Evolutionary conservation across 2,329 filamentous ascomycete species (phyloP), one percentile per base, ranked within the genome.

Genomic region (Cercospora sesami): DNA sequence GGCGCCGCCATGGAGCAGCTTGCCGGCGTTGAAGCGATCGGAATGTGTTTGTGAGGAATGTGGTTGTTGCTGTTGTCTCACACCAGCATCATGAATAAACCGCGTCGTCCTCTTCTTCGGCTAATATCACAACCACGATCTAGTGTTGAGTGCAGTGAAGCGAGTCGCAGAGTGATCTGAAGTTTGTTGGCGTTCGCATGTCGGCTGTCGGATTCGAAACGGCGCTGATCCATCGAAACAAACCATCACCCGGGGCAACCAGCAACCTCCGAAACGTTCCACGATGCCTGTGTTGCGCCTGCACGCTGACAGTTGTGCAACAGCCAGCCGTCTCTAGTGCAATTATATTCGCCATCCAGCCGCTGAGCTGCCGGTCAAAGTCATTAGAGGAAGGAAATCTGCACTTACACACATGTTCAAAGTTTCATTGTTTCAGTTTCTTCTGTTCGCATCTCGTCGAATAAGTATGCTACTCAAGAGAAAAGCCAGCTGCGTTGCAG

Each of bases 21-120:
- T 33, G 55, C 64, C 55, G 59, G 21, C 42, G 48, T 60, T 28
- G 66, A 60, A 75, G 68, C 72, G 73, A 73, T 65, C 58, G 74
- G 74, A 75, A 75, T 75, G 73, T 64, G 66, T 36, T 57, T 53
- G 60, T 42, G 61, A 66, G 68, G 67, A 72, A 68, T 71, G 69
- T 63, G 65, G 63, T 26, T 61, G 53, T 8, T 55, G 51, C 51
- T 48, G 61, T 42, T 28, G 45, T 61, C 36, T 61, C 33, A 48
- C 21, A 39, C 59, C 30, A 28, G 59, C 59, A 61, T 61, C 21
- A 28, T 26, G 33, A 66, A 57, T 16, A 33, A 23, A n/a, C 53
- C 23, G 53, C 21, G 21, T 14, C 55, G 31, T 65, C 45, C 26
- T 53, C 33, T 58, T 14, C 28, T 48, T 61, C 58, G 45, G 16